A percentile compares a stretch with the other conserved stretches of the same genome.
Conservation (phyloP, 768 basidiomycete species). For the Tulasnella sp. region DNA sequence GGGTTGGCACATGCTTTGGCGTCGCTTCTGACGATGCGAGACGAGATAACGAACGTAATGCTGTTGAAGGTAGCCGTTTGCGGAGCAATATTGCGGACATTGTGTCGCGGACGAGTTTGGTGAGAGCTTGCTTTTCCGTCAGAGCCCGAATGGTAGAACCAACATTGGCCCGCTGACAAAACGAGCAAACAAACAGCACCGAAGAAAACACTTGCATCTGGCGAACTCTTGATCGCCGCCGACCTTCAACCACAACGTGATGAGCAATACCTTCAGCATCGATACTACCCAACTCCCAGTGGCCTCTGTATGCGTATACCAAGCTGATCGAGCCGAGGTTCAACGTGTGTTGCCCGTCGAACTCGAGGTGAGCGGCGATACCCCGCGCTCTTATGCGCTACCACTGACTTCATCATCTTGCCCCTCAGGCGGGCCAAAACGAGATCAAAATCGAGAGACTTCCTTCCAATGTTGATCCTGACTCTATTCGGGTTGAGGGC, state of each 20-base stretch:
- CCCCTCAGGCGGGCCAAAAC: constrained; percentile 18
- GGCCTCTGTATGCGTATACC: constrained; percentile 28
- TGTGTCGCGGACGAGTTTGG: neutral
- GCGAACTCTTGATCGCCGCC: neutral
- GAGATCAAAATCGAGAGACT: constrained; percentile 24
- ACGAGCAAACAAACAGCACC: neutral
- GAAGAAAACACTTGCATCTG: neutral
- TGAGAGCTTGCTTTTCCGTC: neutral
- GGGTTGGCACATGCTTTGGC: neutral
- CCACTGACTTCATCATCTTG: neutral
- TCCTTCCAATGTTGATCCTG: constrained; percentile 22
- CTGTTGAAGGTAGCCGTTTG: neutral
- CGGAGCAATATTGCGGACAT: neutral
- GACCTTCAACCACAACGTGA: constrained; percentile 2
- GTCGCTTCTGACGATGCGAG: neutral
- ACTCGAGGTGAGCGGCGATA: constrained; percentile 22
- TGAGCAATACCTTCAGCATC: constrained; percentile 25
- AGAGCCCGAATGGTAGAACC: neutral
- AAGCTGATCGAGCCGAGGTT: constrained; percentile 28
- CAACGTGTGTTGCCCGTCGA: constrained; percentile 22
- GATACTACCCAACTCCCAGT: constrained; percentile 30
- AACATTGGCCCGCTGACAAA: neutral
- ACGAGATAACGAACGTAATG: neutral
- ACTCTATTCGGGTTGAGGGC: constrained; percentile 27
- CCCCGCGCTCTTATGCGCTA: neutral